Conservation (phyloP, 148 eudicot species). For the Dianthus caryophyllus region DNA sequence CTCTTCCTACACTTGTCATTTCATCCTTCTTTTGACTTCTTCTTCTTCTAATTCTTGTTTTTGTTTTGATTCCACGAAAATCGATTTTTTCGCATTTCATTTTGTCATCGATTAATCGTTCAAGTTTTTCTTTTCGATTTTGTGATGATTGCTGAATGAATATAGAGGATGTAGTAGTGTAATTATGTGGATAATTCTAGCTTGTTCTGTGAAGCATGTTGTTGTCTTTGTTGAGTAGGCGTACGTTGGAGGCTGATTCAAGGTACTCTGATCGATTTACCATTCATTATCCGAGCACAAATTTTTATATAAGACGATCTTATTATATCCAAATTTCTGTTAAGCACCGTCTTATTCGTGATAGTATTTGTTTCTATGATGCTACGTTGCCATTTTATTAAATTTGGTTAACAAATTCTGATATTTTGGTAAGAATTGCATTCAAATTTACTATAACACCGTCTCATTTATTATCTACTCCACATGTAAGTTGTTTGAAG, state of each 20-base stretch:
- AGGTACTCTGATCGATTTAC: conserved; percentile 43
- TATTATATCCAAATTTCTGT: no score
- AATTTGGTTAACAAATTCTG: no score
- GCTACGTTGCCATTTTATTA: no score
- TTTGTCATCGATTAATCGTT: neutral
- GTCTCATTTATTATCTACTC: no score
- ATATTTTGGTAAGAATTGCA: no score
- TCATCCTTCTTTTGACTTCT: neutral
- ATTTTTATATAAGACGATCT: no score
- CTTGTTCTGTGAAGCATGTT: conserved; percentile 58
- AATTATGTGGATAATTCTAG: conserved; percentile 17
- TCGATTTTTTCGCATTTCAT: neutral
- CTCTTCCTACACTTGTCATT: neutral
- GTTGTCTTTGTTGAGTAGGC: conserved; percentile 90
- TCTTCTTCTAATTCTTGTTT: neutral
- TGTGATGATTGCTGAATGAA: neutral
- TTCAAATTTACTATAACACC: no score
- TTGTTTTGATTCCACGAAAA: neutral
- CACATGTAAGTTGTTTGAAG: no score
- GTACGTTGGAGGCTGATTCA: conserved; percentile 75
- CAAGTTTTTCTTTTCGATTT: neutral
- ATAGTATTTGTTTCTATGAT: no score
- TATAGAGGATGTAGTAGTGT: neutral
- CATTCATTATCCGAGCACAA: no score
- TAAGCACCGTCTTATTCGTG: no score